Conservation (phyloP, 1,284 basidiomycete genomes). For the Papiliotrema nemorosa region DNA sequence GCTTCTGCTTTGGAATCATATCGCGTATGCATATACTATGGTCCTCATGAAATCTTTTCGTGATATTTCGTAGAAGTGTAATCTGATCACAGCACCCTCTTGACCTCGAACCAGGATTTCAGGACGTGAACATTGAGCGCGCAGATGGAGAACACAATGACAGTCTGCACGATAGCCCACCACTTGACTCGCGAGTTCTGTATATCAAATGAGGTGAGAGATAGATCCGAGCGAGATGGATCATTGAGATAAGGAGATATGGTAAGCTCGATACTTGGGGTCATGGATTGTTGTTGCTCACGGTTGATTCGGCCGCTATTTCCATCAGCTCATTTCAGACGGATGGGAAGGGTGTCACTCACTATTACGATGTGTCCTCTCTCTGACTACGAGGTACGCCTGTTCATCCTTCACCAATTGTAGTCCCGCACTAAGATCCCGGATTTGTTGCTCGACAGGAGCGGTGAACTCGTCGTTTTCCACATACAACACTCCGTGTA, state of each 20-base stretch:
- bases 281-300: too few relatives aligned
- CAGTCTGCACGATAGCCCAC: slow-evolving; percentile 92
- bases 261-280: too few relatives aligned
- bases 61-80: too few relatives aligned
- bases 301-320: slow-evolving; percentile 75
- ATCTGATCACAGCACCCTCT: slow-evolving; percentile 80
- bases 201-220: neutral
- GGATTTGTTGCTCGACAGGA: slow-evolving; percentile 94
- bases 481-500: slow-evolving; percentile 85
- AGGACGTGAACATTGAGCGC: slow-evolving; percentile 98
- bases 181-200: slow-evolving; percentile 92
- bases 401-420: slow-evolving; percentile 97
- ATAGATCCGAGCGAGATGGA: too few relatives aligned
- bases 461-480: slow-evolving; percentile 59
- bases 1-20: too few relatives aligned
- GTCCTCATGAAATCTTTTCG: too few relatives aligned
- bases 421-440: slow-evolving; percentile 76
- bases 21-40: too few relatives aligned
- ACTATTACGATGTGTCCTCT: slow-evolving; percentile 86
- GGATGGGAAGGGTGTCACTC: slow-evolving; percentile 5
- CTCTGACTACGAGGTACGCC: slow-evolving; percentile 94
- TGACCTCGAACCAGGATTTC: slow-evolving; percentile 88
- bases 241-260: too few relatives aligned
- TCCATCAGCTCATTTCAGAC: neutral
- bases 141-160: slow-evolving; percentile 84